These are phyloP conservation scores for Bidens hawaiensis DNA, from an alignment of 140 eudicot genomes.

Conservation along the genomic window DNA sequence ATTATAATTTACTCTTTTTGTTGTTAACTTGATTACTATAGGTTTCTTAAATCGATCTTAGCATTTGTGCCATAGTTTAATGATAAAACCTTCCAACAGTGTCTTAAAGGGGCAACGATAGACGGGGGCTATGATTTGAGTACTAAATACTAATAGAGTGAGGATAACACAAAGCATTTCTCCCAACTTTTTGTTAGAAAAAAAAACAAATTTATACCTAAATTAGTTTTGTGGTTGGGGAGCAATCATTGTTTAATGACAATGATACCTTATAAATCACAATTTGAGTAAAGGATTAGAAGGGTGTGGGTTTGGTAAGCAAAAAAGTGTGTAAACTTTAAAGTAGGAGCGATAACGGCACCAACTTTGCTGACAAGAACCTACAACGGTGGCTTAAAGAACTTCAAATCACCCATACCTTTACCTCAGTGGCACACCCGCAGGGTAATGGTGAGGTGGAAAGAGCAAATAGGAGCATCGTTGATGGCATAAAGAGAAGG, in stretches of 20 bases:
- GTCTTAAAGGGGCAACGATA: conserved; percentile 24
- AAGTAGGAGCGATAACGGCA: no score
- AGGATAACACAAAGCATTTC: conserved; percentile 32
- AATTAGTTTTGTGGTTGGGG: conserved; percentile 16
- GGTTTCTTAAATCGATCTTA: not conserved
- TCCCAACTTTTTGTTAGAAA: conserved; percentile 3
- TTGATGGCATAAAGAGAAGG: no score
- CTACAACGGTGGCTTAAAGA: no score
- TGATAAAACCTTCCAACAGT: conserved; percentile 12
- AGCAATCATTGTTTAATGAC: conserved; percentile 20
- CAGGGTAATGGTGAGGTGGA: no score
- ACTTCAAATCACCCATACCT: no score
- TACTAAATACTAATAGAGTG: conserved; percentile 21
- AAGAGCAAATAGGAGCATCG: no score
- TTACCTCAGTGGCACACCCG: no score
- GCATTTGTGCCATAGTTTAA: conserved; percentile 15
- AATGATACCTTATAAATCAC: not conserved
- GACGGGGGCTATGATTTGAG: conserved; percentile 20
- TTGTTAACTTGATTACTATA: not conserved
- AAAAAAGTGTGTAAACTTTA: not conserved
- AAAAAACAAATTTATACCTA: conserved; percentile 2
- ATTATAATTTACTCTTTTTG: not conserved
- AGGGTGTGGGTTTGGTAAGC: not conserved
- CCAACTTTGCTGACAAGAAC: no score
- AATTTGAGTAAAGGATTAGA: not conserved